Base-by-base conservation (phyloP, 2,329 filamentous ascomycete species). In the Hypoxylon sp. region DNA sequence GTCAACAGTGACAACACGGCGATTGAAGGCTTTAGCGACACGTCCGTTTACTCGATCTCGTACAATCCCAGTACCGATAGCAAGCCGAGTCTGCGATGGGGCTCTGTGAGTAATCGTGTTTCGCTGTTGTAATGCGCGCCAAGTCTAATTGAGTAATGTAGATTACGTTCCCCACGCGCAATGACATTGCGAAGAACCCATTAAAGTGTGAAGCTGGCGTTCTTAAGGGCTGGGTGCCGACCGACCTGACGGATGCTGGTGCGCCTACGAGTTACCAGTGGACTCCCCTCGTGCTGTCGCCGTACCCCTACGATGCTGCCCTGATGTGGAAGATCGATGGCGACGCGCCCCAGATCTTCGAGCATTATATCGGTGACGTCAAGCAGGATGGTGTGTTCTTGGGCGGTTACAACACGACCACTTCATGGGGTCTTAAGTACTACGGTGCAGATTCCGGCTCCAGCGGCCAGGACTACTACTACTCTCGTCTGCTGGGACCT, bases 21-120 rank as follows among this genome's bases (percentile, higher is more conserved):
- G 15, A 69, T 69, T 41, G 67, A 69, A 32, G 65, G 67, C 2
- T 69, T 69, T 41, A 59, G 64, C 44, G 67, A 69, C 52, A 69
- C 62, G 1, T 68, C 62, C 13, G 37, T 43, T 6, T 69, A 69
- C 51, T 63, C 67, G 3, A 52, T 69, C 43, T 61, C 62, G 11
- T 68, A 39, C 48, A 57, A 66, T 30, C 62, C 64, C 11, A 51
- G 15, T n/a, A 62, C 60, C 11, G 65, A 68, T n/a, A n/a, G 3
- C 22, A 67, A 65, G 41, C 67, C 67, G 11, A 62, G 20, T 32
- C 28, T 69, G 17, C 61, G 67, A 37, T 69, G 67, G 67, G 67
- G 67, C 37, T 59, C 48, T 8, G 67, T 69, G 17, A 65, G 67
- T 59, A 56, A 20, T 30, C 7, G 8, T 10, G 28, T 53, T 5